These are phyloP conservation scores for Sesbania bispinosa DNA, from an alignment of 306 rosid species.

Conservation along the genomic window DNA sequence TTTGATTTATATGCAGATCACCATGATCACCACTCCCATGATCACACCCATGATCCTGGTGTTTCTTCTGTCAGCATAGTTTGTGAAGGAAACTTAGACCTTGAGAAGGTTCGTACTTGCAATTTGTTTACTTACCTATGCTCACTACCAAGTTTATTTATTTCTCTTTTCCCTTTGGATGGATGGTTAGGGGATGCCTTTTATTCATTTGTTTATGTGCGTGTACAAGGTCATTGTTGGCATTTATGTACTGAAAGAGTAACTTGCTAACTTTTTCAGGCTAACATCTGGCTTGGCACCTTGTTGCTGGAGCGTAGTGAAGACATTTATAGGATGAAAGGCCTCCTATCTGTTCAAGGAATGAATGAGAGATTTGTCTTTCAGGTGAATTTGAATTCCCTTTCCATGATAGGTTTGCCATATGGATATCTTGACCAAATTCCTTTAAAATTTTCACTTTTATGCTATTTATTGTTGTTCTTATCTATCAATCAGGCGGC, in stretches of 20 bases:
- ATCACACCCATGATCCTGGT: conserved; percentile 92
- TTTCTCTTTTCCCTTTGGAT: conserved; percentile 20
- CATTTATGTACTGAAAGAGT: not conserved
- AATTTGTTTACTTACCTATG: not conserved
- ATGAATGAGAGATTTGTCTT: conserved; percentile 96
- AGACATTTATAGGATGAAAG: conserved; percentile 95
- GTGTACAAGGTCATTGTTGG: too few relatives aligned
- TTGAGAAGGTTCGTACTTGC: conserved; percentile 69
- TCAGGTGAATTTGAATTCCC: conserved; percentile 58
- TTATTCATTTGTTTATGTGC: too few relatives aligned
- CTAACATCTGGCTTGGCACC: conserved; percentile 93
- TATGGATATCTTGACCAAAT: too few relatives aligned
- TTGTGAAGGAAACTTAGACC: conserved; percentile 96
- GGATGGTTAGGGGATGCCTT: too few relatives aligned
- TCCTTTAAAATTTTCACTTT: too few relatives aligned
- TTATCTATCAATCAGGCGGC: too few relatives aligned
- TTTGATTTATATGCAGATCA: conserved; percentile 54
- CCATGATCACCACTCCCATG: conserved; percentile 67
- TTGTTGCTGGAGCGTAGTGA: conserved; percentile 79
- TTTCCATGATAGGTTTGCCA: too few relatives aligned
- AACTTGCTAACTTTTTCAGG: conserved; percentile 41
- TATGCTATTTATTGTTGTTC: too few relatives aligned
- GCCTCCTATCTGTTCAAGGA: conserved; percentile 83
- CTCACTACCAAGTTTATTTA: not conserved
- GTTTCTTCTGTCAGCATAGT: conserved; percentile 92